These are phyloP conservation scores for Euphrasia confusa DNA, from an alignment of 257 asterid genomes.

Conservation along the genomic window DNA sequence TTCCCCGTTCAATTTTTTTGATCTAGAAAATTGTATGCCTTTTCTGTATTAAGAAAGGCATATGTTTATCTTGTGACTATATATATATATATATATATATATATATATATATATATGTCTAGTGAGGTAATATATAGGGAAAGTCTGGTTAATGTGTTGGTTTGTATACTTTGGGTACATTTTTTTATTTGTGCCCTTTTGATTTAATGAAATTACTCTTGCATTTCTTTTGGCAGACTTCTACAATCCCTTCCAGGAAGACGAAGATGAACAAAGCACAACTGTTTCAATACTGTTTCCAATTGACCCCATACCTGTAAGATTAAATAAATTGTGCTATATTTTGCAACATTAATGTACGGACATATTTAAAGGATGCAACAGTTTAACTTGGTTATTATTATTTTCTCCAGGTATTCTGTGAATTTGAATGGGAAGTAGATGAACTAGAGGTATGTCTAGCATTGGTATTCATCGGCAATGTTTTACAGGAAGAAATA, in stretches of 20 bases:
- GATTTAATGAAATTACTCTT: slow-evolving; percentile 8
- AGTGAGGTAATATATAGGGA: neutral
- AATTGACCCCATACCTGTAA: slow-evolving; percentile 65
- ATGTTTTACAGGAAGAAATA: neutral
- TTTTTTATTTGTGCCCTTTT: neutral
- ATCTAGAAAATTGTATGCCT: neutral
- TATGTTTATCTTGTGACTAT: neutral
- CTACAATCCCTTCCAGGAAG: slow-evolving; percentile 72
- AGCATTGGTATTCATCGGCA: neutral
- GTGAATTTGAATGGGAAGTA: slow-evolving; percentile 90
- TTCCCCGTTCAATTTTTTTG: neutral
- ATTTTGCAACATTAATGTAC: neutral
- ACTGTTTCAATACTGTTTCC: slow-evolving; percentile 54
- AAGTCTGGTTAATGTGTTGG: slow-evolving; percentile 4
- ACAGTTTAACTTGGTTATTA: slow-evolving; percentile 18
- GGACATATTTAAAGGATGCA: neutral
- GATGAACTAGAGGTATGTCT: slow-evolving; percentile 77
- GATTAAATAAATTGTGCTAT: slow-evolving; percentile 18
- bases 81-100: too few species aligned
- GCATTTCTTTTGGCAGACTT: slow-evolving; percentile 48
- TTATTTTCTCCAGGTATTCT: slow-evolving; percentile 54
- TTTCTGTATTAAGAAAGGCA: slow-evolving; percentile 2
- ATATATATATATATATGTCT: too few species aligned
- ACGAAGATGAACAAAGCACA: slow-evolving; percentile 65
- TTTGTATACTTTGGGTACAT: neutral